These are phyloP conservation scores for Zymoseptoria crescenta DNA, from an alignment of 2,329 filamentous ascomycete genomes.

Conservation along the genomic window DNA sequence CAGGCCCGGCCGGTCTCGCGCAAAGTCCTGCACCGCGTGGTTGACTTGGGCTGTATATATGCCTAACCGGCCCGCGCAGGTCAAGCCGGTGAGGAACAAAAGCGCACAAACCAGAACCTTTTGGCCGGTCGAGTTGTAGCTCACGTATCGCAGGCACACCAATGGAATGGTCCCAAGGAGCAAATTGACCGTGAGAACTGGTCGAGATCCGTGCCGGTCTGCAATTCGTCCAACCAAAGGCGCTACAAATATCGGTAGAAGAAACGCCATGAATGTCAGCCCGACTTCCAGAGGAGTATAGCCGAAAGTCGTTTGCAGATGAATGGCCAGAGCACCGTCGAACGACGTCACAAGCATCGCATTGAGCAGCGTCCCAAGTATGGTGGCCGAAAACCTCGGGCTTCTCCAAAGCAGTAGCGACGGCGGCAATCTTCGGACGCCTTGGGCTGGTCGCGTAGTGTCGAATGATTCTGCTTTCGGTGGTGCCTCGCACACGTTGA, in stretches of 20 bases:
- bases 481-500: background rate
- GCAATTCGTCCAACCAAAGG: constrained; percentile 3
- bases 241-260: constrained; percentile 1
- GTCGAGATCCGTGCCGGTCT: constrained; percentile 1
- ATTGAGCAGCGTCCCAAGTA: constrained; percentile 1
- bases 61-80: background rate
- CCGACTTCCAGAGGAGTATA: constrained; percentile 2
- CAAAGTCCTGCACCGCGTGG: constrained; percentile 1
- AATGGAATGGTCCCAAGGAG: background rate
- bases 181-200: background rate
- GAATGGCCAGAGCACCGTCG: constrained; percentile 4
- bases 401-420: background rate
- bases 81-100: constrained; percentile 1
- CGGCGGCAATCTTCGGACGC: background rate
- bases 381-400: background rate
- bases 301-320: background rate
- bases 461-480: background rate
- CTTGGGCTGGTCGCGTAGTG: no score
- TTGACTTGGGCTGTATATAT: constrained; percentile 4
- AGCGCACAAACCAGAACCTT: constrained; percentile 4
- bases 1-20: background rate
- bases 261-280: constrained; percentile 1
- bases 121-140: background rate
- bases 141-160: constrained; percentile 3
- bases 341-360: constrained; percentile 4